phyloP scores from a whole-genome alignment of 371 early-diverging fungal genomes.

The Mortierella sp. region DNA sequence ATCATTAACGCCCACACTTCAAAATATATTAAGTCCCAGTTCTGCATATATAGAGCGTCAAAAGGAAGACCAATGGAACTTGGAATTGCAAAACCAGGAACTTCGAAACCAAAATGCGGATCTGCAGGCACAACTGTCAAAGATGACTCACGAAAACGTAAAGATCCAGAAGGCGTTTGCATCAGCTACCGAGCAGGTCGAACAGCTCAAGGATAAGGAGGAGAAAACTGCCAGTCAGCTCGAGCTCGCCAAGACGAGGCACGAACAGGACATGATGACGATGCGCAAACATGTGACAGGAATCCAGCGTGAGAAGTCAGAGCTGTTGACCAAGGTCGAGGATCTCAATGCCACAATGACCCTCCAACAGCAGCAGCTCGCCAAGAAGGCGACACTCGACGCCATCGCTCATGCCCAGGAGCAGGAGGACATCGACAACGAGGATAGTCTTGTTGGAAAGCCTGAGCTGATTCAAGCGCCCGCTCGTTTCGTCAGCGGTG shows the following conservation, averaged over 20 bases:
- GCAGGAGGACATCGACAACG: slow-evolving; percentile 14
- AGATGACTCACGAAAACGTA: slow-evolving; percentile 67
- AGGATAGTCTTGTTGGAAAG: background rate
- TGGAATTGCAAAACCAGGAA: slow-evolving; percentile 70
- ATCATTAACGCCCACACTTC: background rate
- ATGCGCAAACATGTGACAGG: slow-evolving; percentile 69
- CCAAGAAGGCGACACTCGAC: slow-evolving; percentile 43
- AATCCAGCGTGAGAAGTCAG: slow-evolving; percentile 76
- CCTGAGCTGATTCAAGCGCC: slow-evolving; percentile 39
- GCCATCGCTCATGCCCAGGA: slow-evolving; percentile 40
- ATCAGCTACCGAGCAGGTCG: slow-evolving; percentile 67
- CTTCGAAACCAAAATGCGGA: slow-evolving; percentile 64
- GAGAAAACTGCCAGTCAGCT: slow-evolving; percentile 66
- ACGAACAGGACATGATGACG: slow-evolving; percentile 73
- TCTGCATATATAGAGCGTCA: slow-evolving; percentile 59
- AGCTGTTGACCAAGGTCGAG: slow-evolving; percentile 67
- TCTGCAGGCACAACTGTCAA: slow-evolving; percentile 65
- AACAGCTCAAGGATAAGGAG: slow-evolving; percentile 73
- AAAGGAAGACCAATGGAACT: slow-evolving; percentile 73
- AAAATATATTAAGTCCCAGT: background rate
- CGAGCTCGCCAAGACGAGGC: slow-evolving; percentile 65
- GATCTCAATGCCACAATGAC: slow-evolving; percentile 59
- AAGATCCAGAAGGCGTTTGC: slow-evolving; percentile 66
- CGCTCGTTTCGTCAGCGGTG: background rate
- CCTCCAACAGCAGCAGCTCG: slow-evolving; percentile 27